These are phyloP conservation scores for Cynanchum wilfordii DNA, from an alignment of 257 asterid genomes.

Conservation along the genomic window DNA sequence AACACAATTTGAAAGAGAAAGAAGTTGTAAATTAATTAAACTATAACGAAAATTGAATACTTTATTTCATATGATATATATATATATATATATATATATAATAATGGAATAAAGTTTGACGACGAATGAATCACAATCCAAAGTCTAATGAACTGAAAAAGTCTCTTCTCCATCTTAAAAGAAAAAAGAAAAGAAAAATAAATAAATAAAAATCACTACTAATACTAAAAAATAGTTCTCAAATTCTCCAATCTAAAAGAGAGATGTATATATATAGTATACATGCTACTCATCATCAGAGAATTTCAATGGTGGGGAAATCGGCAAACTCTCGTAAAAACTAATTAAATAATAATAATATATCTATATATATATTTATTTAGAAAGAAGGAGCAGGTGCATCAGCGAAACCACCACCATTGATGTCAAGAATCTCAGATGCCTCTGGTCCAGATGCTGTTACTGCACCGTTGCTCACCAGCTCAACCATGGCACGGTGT, in stretches of 20 bases:
- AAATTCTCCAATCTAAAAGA: neutral
- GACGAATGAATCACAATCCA: neutral
- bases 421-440: slow-evolving; percentile 3
- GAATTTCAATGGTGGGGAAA: neutral
- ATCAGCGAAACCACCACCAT: neutral
- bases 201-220: neutral
- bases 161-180: neutral
- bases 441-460: slow-evolving; percentile 34
- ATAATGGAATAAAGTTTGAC: neutral
- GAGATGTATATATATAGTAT: neutral
- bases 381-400: slow-evolving; percentile 37
- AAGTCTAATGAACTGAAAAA: neutral
- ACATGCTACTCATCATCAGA: neutral
- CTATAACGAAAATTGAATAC: neutral
- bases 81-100: no score
- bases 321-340: neutral
- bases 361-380: neutral
- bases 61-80: neutral
- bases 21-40: no score
- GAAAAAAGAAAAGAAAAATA: neutral
- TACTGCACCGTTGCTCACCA: slow-evolving; percentile 51
- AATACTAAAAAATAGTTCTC: neutral
- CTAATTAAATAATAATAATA: no score
- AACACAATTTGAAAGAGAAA: no score
- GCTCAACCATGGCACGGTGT: slow-evolving; percentile 58